Evolutionary conservation across 441 rosid genomes (phyloP), one percentile per base, ranked within the genome.

Genomic region (Pelargonium citronellum): DNA sequence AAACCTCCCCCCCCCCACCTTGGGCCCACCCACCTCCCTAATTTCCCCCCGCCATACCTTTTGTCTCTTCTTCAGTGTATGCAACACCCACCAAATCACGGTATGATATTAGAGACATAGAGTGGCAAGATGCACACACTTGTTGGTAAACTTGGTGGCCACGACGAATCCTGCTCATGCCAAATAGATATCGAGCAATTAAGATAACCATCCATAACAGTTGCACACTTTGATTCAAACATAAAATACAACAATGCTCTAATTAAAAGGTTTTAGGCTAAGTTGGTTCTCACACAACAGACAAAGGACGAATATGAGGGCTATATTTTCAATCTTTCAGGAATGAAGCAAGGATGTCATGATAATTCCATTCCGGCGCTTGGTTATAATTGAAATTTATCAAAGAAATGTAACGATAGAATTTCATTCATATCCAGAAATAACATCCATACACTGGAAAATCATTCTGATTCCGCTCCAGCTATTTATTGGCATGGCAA

Each of bases 71-170:
- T 81, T 95, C 99, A 4, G 97, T 95, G 75, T 92, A 95, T 62
- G 99, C 98, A 13, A 95, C 97, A 70, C 99, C 98, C 67, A 92
- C 96, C 85, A 95, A 79, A 82, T 95, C 99, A 81, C 99, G 89
- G 77, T 86, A 91, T 74, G 98, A 95, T 79, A 92, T 78, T 47
- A 95, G 85, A 73, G 98, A 92, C 99, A 92, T 95, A 10, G 99
- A 92, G 75, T 95, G 99, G 80, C 99, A 95, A 67, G 99, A 92
- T 66, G 99, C 99, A 85, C 99, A 95, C 2, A 95, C 99, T 87
- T 95, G 91, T 69, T 82, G 87, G 83, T 95, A 92, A 70, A 92
- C 99, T 85, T 95, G 98, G 85, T 95, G 99, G 70, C 99, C 99
- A 67, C 99, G 97, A 34, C 99, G 97, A 74, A 95, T 90, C 88